A percentile compares a stretch with the other conserved stretches of the same genome.
Evolutionary conservation across 1,284 basidiomycete genomes (phyloP).

Genomic region (Cutaneotrichosporon cavernicola): DNA sequence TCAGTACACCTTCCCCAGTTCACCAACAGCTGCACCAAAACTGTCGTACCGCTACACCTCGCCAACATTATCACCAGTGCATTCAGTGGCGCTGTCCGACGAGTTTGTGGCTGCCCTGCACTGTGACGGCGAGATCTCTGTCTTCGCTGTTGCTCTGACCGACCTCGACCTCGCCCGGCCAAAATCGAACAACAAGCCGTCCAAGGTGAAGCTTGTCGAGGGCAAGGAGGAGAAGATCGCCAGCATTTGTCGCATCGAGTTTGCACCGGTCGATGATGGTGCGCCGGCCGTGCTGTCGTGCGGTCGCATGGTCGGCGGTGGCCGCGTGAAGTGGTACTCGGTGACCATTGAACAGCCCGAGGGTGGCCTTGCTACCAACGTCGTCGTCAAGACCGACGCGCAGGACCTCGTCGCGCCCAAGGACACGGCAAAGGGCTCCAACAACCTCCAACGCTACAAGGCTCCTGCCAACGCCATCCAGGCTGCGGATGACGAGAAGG

Average conservation of each 20-base stretch:
- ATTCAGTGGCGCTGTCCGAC: conserved; percentile 58
- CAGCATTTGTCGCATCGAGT: conserved; percentile 36
- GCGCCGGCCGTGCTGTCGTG: conserved; percentile 60
- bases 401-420: conserved; percentile 50
- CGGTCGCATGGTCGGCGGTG: conserved; percentile 64
- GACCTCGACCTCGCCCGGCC: conserved; percentile 55
- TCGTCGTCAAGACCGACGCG: conserved; percentile 57
- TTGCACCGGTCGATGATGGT: conserved; percentile 54
- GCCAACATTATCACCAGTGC: conserved; percentile 62
- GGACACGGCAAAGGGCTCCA: conserved; percentile 31
- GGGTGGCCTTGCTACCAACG: conserved; percentile 38
- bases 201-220: conserved; percentile 43
- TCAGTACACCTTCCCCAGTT: conserved; percentile 58
- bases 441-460: conserved; percentile 44
- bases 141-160: conserved; percentile 61
- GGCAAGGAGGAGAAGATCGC: conserved; percentile 45
- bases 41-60: conserved; percentile 61
- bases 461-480: conserved; percentile 41
- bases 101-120: conserved; percentile 63
- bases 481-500: conserved; percentile 38
- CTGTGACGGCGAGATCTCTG: conserved; percentile 64
- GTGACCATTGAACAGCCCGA: conserved; percentile 62
- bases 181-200: conserved; percentile 42
- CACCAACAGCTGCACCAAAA: conserved; percentile 56
- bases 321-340: conserved; percentile 66